Percentiles rank a stretch among this genome's conserved stretches.
phyloP scores from a whole-genome alignment of 768 basidiomycete genomes.

The Boletus reticuloceps region DNA sequence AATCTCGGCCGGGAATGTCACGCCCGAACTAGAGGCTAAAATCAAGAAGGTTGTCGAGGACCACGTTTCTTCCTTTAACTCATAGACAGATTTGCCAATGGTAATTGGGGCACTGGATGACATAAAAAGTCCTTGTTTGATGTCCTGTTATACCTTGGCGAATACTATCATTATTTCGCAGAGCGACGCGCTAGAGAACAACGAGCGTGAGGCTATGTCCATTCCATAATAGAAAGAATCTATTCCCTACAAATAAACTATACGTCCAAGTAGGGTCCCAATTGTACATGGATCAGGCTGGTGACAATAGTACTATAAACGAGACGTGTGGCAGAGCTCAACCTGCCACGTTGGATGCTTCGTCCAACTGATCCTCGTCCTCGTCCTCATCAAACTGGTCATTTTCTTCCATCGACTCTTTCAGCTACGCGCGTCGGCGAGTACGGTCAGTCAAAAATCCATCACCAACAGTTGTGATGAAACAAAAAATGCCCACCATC shows the following conservation, averaged over 20 bases:
- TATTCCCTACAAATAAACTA: not conserved
- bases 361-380: slow-evolving; percentile 35
- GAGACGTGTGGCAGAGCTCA: slow-evolving; percentile 3
- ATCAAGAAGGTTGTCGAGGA: slow-evolving; percentile 95
- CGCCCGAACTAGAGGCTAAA: slow-evolving; percentile 86
- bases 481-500: slow-evolving; percentile 56
- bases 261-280: not conserved
- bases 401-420: slow-evolving; percentile 79
- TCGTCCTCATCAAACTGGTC: slow-evolving; percentile 54
- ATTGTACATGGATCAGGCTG: not conserved
- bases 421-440: slow-evolving; percentile 41
- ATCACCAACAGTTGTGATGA: too few relatives aligned
- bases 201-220: too few relatives aligned
- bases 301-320: not conserved
- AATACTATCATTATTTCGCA: slow-evolving; percentile 31
- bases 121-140: slow-evolving; percentile 20
- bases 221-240: not conserved
- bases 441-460: not conserved
- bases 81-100: slow-evolving; percentile 35
- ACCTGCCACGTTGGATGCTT: slow-evolving; percentile 5
- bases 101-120: slow-evolving; percentile 16
- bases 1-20: slow-evolving; percentile 80
- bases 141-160: slow-evolving; percentile 24
- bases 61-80: slow-evolving; percentile 78
- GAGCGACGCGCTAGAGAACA: slow-evolving; percentile 2